phyloP scores from a whole-genome alignment of 208 protist genomes.

The Crithidia expoeki region DNA sequence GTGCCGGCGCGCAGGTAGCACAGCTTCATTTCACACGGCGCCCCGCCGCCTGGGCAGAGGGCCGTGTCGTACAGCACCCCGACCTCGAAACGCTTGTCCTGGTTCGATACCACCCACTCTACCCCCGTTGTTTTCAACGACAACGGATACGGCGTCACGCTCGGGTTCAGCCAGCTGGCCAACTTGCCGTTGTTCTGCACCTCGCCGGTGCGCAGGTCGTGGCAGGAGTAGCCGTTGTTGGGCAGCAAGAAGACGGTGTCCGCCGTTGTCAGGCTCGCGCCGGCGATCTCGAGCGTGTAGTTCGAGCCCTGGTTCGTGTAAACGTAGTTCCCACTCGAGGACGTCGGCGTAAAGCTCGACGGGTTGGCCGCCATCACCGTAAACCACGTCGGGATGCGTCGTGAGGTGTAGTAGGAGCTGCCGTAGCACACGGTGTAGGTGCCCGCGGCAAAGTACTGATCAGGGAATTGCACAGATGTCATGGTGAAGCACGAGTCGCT shows the following conservation, averaged over 20 bases:
- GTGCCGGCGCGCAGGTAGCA: conserved; percentile 77
- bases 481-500: conserved; percentile 68
- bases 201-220: conserved; percentile 73
- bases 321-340: conserved; percentile 33
- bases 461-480: conserved; percentile 64
- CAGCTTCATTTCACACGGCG: conserved; percentile 72
- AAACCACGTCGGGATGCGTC: conserved; percentile 70
- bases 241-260: conserved; percentile 82
- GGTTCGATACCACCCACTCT: conserved; percentile 72
- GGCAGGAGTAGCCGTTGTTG: conserved; percentile 73
- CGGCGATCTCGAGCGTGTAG: conserved; percentile 65
- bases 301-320: conserved; percentile 79
- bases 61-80: conserved; percentile 57
- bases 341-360: conserved; percentile 40
- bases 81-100: conserved; percentile 60
- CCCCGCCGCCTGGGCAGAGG: conserved; percentile 57
- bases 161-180: conserved; percentile 65
- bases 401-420: conserved; percentile 33
- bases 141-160: conserved; percentile 59
- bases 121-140: conserved; percentile 47
- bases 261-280: conserved; percentile 46
- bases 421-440: conserved; percentile 87
- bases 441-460: conserved; percentile 67
- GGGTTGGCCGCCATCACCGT: conserved; percentile 73
- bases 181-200: conserved; percentile 63